A percentile compares a stretch with the other conserved stretches of the same genome.
phyloP scores from a whole-genome alignment of 1,284 basidiomycete genomes.

The Cystobasidium slooffiae region DNA sequence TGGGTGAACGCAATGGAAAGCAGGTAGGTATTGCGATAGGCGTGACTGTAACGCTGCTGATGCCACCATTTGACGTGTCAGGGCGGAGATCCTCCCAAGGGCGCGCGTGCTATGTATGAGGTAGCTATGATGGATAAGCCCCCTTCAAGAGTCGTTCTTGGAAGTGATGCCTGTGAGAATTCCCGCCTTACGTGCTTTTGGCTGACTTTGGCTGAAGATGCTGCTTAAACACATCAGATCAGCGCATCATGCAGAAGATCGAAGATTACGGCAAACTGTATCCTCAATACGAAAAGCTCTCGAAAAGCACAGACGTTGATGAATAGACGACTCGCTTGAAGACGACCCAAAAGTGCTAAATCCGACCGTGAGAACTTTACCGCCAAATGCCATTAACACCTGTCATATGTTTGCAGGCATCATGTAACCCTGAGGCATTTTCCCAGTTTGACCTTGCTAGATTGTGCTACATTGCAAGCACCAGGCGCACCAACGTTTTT shows the following conservation, averaged over 20 bases:
- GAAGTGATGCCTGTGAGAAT: conserved; percentile 43
- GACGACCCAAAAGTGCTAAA: too few relatives aligned
- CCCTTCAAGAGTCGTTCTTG: conserved; percentile 45
- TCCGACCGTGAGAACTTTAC: too few relatives aligned
- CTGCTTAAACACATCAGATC: conserved; percentile 7
- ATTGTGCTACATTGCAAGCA: neutral
- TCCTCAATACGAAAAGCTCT: conserved; percentile 31
- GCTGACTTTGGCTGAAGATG: neutral
- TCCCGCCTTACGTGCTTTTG: neutral
- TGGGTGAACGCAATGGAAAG: conserved; percentile 43
- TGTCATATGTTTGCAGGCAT: too few relatives aligned
- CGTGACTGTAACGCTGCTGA: neutral
- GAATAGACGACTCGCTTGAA: neutral
- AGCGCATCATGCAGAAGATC: conserved; percentile 45
- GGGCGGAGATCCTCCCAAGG: conserved; percentile 46
- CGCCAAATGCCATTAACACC: too few relatives aligned
- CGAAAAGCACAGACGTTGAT: conserved; percentile 36
- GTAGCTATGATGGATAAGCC: conserved; percentile 44
- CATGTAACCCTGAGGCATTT: too few relatives aligned
- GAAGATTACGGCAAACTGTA: conserved; percentile 38
- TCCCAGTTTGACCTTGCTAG: neutral
- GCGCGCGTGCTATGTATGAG: conserved; percentile 44
- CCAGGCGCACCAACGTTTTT: neutral
- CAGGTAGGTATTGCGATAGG: conserved; percentile 10
- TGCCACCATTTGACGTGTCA: neutral